These are phyloP conservation scores for Parathielavia hyrcaniae DNA, from an alignment of 495 filamentous ascomycete genomes.

Conservation along the genomic window DNA sequence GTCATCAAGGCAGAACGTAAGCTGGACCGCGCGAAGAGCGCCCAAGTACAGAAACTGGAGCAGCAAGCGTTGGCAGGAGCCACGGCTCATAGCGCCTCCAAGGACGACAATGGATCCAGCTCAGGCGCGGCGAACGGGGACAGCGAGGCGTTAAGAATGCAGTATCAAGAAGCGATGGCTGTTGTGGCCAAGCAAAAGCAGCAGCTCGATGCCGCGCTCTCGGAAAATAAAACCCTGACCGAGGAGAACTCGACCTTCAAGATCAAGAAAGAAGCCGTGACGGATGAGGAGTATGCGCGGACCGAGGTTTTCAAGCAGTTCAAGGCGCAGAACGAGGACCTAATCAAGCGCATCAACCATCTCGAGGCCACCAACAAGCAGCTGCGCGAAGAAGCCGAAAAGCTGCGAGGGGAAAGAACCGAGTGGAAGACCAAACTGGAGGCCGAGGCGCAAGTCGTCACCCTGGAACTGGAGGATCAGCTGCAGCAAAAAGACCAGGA, in stretches of 20 bases:
- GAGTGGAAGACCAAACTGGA: constrained; percentile 74
- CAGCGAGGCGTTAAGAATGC: constrained; percentile 51
- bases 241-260: constrained; percentile 67
- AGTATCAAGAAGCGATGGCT: constrained; percentile 65
- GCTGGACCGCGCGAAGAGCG: constrained; percentile 77
- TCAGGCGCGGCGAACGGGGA: constrained; percentile 54
- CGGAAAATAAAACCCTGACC: constrained; percentile 72
- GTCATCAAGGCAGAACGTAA: constrained; percentile 94
- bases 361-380: constrained; percentile 83
- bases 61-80: constrained; percentile 69
- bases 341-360: constrained; percentile 84
- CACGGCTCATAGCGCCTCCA: constrained; percentile 46
- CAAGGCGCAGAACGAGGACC: constrained; percentile 83
- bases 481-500: constrained; percentile 75
- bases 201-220: constrained; percentile 69
- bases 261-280: constrained; percentile 54
- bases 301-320: constrained; percentile 90
- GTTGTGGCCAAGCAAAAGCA: constrained; percentile 75
- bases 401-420: constrained; percentile 75
- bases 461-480: constrained; percentile 72
- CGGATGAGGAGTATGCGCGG: constrained; percentile 88
- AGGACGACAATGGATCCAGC: constrained; percentile 52
- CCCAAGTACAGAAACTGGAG: constrained; percentile 87
- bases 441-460: constrained; percentile 60
- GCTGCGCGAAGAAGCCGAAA: constrained; percentile 77